These are phyloP conservation scores for Aphanomyces cochlioides DNA, from an alignment of 352 stramenopile genomes.

Conservation along the genomic window DNA sequence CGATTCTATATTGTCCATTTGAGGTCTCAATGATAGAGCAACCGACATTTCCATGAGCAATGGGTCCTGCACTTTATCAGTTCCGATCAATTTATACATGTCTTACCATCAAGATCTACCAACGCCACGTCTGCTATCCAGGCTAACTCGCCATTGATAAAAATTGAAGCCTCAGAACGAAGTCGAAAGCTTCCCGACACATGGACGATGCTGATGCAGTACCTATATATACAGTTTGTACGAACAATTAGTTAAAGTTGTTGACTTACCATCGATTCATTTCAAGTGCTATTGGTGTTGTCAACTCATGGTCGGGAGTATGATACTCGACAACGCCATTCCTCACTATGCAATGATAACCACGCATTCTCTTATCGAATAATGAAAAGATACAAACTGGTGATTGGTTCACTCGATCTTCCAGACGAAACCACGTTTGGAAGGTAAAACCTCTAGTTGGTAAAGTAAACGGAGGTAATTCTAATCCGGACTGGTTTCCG, in stretches of 20 bases:
- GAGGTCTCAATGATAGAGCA: not conserved
- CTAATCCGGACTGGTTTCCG: constrained; percentile 13
- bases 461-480: constrained; percentile 12
- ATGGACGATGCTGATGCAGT: constrained; percentile 13
- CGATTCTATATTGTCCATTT: not conserved
- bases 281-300: not conserved
- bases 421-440: constrained; percentile 23
- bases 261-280: constrained; percentile 4
- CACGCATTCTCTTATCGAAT: not conserved
- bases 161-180: constrained; percentile 1
- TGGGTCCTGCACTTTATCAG: not conserved
- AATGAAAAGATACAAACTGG: constrained; percentile 1
- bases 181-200: constrained; percentile 18
- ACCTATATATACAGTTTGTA: not conserved
- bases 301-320: not conserved
- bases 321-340: not conserved
- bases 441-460: constrained; percentile 23
- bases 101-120: constrained; percentile 18
- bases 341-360: constrained; percentile 1
- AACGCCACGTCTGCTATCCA: not conserved
- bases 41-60: constrained; percentile 16
- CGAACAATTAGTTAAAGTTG: not conserved
- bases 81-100: not conserved
- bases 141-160: constrained; percentile 13
- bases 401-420: not conserved